A percentile compares a stretch with the other conserved stretches of the same genome.
phyloP scores from a whole-genome alignment of 805 yeast species.

The Ogataea pignaliae region DNA sequence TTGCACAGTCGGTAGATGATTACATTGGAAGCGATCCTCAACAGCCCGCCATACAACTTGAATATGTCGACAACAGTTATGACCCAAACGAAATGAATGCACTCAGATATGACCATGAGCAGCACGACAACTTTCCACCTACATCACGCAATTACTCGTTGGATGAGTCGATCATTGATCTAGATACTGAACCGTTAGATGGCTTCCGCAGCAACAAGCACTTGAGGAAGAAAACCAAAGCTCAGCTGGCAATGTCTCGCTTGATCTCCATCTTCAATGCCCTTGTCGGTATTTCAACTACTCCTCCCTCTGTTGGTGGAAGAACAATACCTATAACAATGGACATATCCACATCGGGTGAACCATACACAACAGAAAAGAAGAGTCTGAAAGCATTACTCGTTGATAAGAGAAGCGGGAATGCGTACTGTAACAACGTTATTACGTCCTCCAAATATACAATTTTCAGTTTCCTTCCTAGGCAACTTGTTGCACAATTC shows the following conservation, averaged over 20 bases:
- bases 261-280: conserved; percentile 19
- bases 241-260: conserved; percentile 1
- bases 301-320: conserved; percentile 61
- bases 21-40: conserved; percentile 5
- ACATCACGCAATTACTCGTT: conserved; percentile 2
- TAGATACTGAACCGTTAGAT: conserved; percentile 16
- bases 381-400: conserved; percentile 31
- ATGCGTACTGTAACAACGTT: conserved; percentile 58
- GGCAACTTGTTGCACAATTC: conserved; percentile 86
- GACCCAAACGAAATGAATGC: conserved; percentile 21
- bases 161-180: conserved; percentile 24
- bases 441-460: conserved; percentile 89
- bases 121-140: not conserved
- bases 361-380: conserved; percentile 27
- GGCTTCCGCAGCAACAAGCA: conserved; percentile 1
- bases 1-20: conserved; percentile 23
- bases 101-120: conserved; percentile 5
- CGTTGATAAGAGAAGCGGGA: conserved; percentile 65
- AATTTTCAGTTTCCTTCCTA: conserved; percentile 74
- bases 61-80: conserved; percentile 27
- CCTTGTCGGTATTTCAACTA: conserved; percentile 41
- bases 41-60: conserved; percentile 30
- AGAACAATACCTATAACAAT: conserved; percentile 67
- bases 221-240: conserved; percentile 3
- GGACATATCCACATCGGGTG: conserved; percentile 31